Base-by-base conservation (phyloP, 1,139 yeast species). In the Debaryomycetaceae sp. region DNA sequence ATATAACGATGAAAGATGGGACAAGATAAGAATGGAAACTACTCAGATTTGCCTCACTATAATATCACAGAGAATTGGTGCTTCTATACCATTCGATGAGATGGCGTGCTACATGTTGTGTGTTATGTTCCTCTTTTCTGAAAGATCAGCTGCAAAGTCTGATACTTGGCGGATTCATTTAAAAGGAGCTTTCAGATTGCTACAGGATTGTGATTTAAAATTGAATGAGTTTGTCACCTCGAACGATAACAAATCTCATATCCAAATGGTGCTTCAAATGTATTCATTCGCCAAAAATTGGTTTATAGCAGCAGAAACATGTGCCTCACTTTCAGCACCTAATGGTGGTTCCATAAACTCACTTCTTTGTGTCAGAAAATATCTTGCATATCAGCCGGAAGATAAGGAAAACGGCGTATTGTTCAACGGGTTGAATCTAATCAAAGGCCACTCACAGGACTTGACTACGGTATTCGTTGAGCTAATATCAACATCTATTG, bases 121-220 rank as follows among this genome's bases (percentile, higher is more conserved):
- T 17, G 42, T 47, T 13, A 45, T 59, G 57, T 49, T 59, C 13
- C 45, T 59, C 6, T 59, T 45, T 37, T 51, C 58, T 6, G 63
- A 59, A 41, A 45, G 61, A 35, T 46, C 59, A 3, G 59, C 60
- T 1, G 45, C 57, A 2, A 45, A 50, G 6, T 47, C 54, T 24
- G 48, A 54, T 39, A 53, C 57, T 29, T 59, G 63, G 63, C 46
- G 63, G 35, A 43, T 55, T 33, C 63, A 59, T 45, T 46, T 59
- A 40, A 46, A 47, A 13, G 63, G 63, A 5, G 63, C 63, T 4
- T 46, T 51, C 23, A 53, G 47, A 9, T 39, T 47, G n/a, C 20
- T 48, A 11, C 44, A 39, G 11, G 46, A 37, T 34, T 48, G 49
- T 38, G 44, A 44, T 5, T 14, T 35, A 5, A 36, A 11, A n/a